Percentiles rank a stretch among this genome's conserved stretches.
Conservation (phyloP, 2,329 filamentous ascomycete species). For the Botryotinia globosa region DNA sequence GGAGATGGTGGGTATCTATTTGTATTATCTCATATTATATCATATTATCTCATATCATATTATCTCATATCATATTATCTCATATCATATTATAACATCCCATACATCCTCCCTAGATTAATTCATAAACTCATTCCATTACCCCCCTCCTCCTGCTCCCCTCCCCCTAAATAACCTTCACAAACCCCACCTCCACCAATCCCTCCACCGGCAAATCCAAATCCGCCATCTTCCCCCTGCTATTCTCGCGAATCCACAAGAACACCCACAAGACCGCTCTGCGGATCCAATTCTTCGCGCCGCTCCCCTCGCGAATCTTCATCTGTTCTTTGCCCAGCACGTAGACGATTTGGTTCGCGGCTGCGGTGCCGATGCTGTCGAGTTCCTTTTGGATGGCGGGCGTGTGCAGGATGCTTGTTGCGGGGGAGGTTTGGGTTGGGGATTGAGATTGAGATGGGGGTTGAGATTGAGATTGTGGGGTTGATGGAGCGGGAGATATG, state of each 20-base stretch:
- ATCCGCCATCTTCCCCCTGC: constrained; percentile 63
- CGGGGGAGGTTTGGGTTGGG: neutral
- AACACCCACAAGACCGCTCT: constrained; percentile 53
- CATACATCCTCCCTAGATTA: no score
- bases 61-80: no score
- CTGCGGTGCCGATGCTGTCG: constrained; percentile 45
- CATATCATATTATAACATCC: no score
- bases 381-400: constrained; percentile 42
- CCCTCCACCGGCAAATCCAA: constrained; percentile 57
- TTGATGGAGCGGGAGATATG: neutral
- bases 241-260: constrained; percentile 64
- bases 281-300: constrained; percentile 39
- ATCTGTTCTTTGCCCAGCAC: constrained; percentile 62
- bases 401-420: constrained; percentile 26
- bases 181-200: constrained; percentile 66
- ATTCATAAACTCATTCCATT: no score
- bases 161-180: constrained; percentile 56
- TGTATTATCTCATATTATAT: no score
- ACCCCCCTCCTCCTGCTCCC: no score
- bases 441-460: no score
- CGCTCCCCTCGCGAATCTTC: constrained; percentile 44
- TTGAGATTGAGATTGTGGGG: neutral
- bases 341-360: constrained; percentile 51
- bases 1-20: neutral
- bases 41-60: no score